phyloP scores from a whole-genome alignment of 1,139 yeast genomes.

The Candida albicans region DNA sequence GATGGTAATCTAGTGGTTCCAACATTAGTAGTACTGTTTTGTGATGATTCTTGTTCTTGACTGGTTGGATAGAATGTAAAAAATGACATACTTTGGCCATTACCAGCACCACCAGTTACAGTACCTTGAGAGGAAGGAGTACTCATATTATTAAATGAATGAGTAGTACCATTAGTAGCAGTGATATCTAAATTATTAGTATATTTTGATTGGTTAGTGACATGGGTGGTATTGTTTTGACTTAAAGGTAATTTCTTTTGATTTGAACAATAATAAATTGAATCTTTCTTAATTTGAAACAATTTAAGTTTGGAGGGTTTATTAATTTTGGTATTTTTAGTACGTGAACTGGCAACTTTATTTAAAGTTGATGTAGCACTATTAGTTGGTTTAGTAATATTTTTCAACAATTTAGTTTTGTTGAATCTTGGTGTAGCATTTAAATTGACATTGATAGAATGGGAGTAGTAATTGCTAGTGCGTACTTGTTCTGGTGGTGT shows the following conservation, averaged over 20 bases:
- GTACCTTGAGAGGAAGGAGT: slow-evolving; percentile 1
- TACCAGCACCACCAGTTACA: neutral
- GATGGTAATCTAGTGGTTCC: slow-evolving; percentile 11
- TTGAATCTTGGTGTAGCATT: slow-evolving; percentile 16
- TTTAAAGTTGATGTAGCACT: slow-evolving; percentile 17
- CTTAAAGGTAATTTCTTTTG: slow-evolving; percentile 16
- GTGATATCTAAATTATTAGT: slow-evolving; percentile 4
- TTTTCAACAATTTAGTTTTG: slow-evolving; percentile 9
- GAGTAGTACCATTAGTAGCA: slow-evolving; percentile 2
- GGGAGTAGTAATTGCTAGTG: slow-evolving; percentile 16
- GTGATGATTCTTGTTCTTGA: slow-evolving; percentile 1
- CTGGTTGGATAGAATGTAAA: slow-evolving; percentile 1
- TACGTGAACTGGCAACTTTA: slow-evolving; percentile 19
- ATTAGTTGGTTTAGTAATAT: neutral
- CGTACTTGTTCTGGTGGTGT: slow-evolving; percentile 19
- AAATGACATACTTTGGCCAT: slow-evolving; percentile 2
- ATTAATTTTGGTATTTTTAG: slow-evolving; percentile 16
- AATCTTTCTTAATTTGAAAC: slow-evolving; percentile 34
- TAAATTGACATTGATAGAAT: slow-evolving; percentile 27
- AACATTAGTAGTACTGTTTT: neutral
- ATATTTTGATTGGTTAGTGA: slow-evolving; percentile 2
- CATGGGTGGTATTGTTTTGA: slow-evolving; percentile 4
- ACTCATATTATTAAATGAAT: slow-evolving; percentile 1
- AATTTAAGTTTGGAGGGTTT: slow-evolving; percentile 26
- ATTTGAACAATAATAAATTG: slow-evolving; percentile 24